phyloP scores from a whole-genome alignment of 2,329 filamentous ascomycete species.

The Leptographium procerum region DNA sequence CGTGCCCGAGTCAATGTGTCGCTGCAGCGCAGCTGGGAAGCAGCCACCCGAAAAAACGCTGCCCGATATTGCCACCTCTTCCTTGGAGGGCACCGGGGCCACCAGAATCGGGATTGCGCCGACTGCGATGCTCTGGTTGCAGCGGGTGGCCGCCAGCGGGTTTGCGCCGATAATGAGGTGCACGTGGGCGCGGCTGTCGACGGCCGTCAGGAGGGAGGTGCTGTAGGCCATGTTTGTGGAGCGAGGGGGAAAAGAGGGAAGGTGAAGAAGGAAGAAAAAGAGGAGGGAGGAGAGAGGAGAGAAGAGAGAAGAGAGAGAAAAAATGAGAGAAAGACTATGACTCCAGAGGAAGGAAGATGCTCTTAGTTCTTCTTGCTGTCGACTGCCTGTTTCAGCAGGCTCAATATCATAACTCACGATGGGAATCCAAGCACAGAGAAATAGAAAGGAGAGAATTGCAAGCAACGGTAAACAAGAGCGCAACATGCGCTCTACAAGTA shows the following conservation, averaged over 20 bases:
- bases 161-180: constrained; percentile 83
- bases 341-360: neutral
- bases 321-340: neutral
- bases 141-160: constrained; percentile 75
- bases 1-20: constrained; percentile 53
- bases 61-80: constrained; percentile 19
- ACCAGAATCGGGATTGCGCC: constrained; percentile 75
- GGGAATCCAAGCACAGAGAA: neutral
- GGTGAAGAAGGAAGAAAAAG: no score
- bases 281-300: neutral
- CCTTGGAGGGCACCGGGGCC: constrained; percentile 39
- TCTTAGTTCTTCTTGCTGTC: neutral
- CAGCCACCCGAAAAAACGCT: constrained; percentile 26
- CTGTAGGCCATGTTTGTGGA: constrained; percentile 7
- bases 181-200: constrained; percentile 57
- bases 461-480: no score
- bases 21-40: constrained; percentile 42
- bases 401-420: neutral
- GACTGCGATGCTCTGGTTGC: constrained; percentile 65
- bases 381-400: neutral
- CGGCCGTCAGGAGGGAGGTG: constrained; percentile 56
- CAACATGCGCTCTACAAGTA: neutral
- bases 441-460: no score
- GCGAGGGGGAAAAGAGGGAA: neutral
- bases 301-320: neutral